Percentiles rank a stretch among this genome's conserved stretches.
phyloP scores from a whole-genome alignment of 257 asterid genomes.

The Paulownia fortunei region DNA sequence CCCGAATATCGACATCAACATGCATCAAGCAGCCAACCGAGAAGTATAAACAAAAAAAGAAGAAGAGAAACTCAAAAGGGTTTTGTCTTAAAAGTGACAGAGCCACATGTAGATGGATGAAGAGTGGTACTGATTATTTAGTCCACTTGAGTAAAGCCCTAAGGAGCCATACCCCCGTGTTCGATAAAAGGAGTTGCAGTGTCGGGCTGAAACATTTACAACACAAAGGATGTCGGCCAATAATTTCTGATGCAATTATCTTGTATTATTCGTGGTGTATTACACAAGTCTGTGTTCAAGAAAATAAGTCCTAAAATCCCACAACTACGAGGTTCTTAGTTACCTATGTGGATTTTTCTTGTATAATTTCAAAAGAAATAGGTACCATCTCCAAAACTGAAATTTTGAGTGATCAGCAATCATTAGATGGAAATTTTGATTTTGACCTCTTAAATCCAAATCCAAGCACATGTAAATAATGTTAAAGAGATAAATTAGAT shows the following conservation, averaged over 20 bases:
- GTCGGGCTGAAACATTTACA: slow-evolving; percentile 24
- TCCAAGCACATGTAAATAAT: slow-evolving; percentile 13
- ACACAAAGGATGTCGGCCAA: slow-evolving; percentile 36
- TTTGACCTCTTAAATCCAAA: too few relatives aligned
- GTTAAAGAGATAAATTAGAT: neutral
- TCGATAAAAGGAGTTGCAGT: slow-evolving; percentile 20
- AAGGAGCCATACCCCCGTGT: slow-evolving; percentile 42
- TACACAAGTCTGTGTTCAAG: too few relatives aligned
- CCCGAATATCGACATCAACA: too few relatives aligned
- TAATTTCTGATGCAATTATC: slow-evolving; percentile 8
- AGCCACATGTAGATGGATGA: too few relatives aligned
- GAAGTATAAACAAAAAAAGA: too few relatives aligned
- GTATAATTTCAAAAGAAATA: too few relatives aligned
- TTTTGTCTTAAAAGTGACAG: neutral
- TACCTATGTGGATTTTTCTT: neutral
- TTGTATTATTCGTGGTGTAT: too few relatives aligned
- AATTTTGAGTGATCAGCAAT: neutral
- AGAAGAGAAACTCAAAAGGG: too few relatives aligned
- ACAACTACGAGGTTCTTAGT: neutral
- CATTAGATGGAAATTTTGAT: too few relatives aligned
- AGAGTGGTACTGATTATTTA: slow-evolving; percentile 8
- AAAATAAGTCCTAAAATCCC: neutral
- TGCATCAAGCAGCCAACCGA: too few relatives aligned
- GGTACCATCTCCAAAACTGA: too few relatives aligned
- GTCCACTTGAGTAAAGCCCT: neutral